Evolutionary conservation across 2,329 filamentous ascomycete genomes (phyloP).

Genomic region (Grosmannia huntii): DNA sequence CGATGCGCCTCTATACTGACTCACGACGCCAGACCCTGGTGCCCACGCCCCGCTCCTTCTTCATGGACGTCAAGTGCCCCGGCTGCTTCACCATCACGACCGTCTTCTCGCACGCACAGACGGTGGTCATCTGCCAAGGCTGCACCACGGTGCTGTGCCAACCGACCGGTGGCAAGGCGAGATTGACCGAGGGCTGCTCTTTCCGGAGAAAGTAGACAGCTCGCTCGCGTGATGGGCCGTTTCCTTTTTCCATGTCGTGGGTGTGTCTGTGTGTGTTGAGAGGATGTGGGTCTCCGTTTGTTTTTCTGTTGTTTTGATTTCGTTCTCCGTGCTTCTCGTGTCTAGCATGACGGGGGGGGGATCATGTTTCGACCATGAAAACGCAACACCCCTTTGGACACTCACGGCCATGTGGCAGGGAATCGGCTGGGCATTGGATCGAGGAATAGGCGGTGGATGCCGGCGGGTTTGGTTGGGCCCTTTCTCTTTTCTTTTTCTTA

Average conservation of each 20-base stretch:
- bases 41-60: constrained; percentile 95
- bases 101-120: constrained; percentile 99
- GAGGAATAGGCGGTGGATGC: neutral
- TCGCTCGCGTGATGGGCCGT: constrained; percentile 2
- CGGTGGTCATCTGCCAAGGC: constrained; percentile 98
- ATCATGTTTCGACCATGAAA: neutral
- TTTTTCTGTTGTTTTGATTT: neutral
- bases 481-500: constrained; percentile 19
- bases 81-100: constrained; percentile 99
- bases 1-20: neutral
- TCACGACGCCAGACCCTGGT: constrained; percentile 60
- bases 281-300: neutral
- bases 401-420: neutral
- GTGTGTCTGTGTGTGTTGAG: neutral
- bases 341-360: neutral
- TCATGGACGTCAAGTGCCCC: constrained; percentile 99
- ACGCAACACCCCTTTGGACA: neutral
- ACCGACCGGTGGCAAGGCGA: constrained; percentile 97
- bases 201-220: constrained; percentile 96
- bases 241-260: constrained; percentile 17
- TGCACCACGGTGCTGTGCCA: constrained; percentile 99
- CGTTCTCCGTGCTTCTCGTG: neutral
- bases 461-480: neutral
- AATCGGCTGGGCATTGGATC: neutral
- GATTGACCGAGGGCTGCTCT: constrained; percentile 98